Base-by-base conservation (phyloP, 139 green algal genomes). In the Pseudopediastrum boryanum region DNA sequence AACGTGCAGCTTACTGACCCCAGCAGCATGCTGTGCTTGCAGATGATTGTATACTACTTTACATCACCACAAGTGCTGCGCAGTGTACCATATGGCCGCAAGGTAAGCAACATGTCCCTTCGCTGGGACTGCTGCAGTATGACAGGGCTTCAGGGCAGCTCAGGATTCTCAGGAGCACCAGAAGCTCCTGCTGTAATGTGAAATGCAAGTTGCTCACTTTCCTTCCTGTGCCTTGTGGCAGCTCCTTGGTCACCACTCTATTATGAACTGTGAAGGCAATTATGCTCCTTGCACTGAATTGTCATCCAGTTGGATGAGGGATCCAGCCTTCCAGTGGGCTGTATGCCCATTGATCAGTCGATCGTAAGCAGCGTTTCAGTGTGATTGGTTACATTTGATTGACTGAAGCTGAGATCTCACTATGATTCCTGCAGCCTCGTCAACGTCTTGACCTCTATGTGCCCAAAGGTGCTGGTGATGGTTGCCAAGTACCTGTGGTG, bases 401-500 rank as follows among this genome's bases (percentile, higher is more conserved):
- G 3, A 4, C 3, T 75, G 43, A 6, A 8, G 31, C 19, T 77
- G n/a, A 69, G 9, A 59, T 27, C 27, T 21, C 46, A 71, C 46
- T 27, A 8, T 66, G 10, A n/a, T 52, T 1, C 43, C 29, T 85
- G 67, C 88, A 94, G 84, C 86, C 93, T 0, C 83, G 94, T 0
- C 95, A 98, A 71, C 73, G 87, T 0, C 78, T 97, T 46, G 94
- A 98, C 80, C 78, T 97, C 54, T 97, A 95, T 81, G 65, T 92
- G 25, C 94, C 94, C n/a, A 67, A 43, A 5, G 59, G 5, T 35
- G 38, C 29, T n/a, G 8, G 23, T 5, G 21, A 6, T n/a, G 56
- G 35, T 9, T 59, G 64, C 21, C 50, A 35, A 10, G 36, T 77
- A 33, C 94, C 92, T 4, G 91, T 96, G 1, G 90, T 96, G 44